These are phyloP conservation scores for Baudoinia panamericana DNA, from an alignment of 495 filamentous ascomycete species.

Conservation along the genomic window DNA sequence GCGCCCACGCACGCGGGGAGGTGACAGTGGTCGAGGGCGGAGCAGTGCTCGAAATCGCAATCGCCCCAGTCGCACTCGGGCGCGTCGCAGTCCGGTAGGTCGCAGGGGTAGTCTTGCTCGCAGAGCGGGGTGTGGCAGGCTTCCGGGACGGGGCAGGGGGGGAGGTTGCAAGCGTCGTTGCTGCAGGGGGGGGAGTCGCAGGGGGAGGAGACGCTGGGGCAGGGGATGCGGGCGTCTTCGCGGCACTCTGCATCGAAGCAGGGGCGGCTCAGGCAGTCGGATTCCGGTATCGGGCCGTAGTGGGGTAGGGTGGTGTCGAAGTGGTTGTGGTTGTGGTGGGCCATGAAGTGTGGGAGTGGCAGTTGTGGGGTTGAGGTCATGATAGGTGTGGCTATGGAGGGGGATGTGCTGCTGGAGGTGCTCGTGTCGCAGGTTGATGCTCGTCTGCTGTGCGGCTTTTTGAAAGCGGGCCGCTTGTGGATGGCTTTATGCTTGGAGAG, in stretches of 20 bases:
- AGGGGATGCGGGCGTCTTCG: not conserved
- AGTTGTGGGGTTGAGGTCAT: not conserved
- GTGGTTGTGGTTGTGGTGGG: not conserved
- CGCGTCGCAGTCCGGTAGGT: conserved; percentile 4
- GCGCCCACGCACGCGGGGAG: not conserved
- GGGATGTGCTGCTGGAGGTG: not conserved
- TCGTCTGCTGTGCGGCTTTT: not conserved
- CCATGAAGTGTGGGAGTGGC: not conserved
- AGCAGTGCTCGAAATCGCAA: conserved; percentile 2
- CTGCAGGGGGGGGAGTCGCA: conserved; percentile 9
- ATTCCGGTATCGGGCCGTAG: not conserved
- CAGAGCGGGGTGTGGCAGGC: not conserved
- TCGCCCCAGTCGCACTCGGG: conserved; percentile 4
- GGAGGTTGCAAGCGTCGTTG: conserved; percentile 1
- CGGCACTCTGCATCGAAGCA: conserved; percentile 10
- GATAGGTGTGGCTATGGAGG: no score
- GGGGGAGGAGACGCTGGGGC: conserved; percentile 6
- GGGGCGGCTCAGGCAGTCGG: not conserved
- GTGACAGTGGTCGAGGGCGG: not conserved
- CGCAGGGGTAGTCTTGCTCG: not conserved
- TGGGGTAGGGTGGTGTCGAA: not conserved
- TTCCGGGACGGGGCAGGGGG: conserved; percentile 3
- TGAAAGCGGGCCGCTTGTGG: conserved; percentile 1
- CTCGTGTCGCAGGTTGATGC: not conserved
- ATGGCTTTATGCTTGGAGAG: conserved; percentile 17